These are phyloP conservation scores for Aurantiochytrium sp. DNA, from an alignment of 108 stramenopile species.

Conservation along the genomic window DNA sequence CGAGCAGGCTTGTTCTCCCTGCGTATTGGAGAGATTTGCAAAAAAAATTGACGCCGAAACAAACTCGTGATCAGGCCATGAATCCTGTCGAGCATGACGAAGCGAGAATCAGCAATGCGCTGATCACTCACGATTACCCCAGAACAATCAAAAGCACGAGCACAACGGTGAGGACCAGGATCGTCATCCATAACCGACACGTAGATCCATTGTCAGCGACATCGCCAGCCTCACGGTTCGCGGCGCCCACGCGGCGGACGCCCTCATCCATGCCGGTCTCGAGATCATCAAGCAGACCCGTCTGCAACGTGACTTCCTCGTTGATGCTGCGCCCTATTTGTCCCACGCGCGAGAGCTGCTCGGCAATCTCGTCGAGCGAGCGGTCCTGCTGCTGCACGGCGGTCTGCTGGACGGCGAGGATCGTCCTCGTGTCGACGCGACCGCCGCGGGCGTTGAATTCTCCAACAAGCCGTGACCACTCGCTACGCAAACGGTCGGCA, in stretches of 20 bases:
- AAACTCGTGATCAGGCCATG: too few species aligned
- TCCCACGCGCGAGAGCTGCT: not conserved
- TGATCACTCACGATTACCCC: not conserved
- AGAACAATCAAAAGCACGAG: not conserved
- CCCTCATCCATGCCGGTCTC: not conserved
- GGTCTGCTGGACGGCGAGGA: not conserved
- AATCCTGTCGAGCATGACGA: too few species aligned
- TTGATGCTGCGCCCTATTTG: not conserved
- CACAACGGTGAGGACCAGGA: not conserved
- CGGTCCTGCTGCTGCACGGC: not conserved
- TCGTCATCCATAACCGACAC: not conserved
- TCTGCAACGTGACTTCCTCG: not conserved
- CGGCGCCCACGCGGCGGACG: not conserved
- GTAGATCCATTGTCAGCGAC: not conserved
- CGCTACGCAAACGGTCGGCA: not conserved
- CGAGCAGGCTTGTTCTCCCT: too few species aligned
- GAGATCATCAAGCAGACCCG: not conserved
- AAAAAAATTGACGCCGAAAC: too few species aligned
- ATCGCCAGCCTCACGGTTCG: not conserved
- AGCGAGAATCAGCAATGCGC: too few species aligned
- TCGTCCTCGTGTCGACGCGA: not conserved
- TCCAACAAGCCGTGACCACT: not conserved
- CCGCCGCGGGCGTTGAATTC: not conserved
- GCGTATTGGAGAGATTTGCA: too few species aligned
- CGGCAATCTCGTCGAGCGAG: not conserved